Percentiles rank a stretch among this genome's conserved stretches.
Conservation (phyloP, 2,329 filamentous ascomycete genomes). For the Neofusicoccum kwambonambiense region DNA sequence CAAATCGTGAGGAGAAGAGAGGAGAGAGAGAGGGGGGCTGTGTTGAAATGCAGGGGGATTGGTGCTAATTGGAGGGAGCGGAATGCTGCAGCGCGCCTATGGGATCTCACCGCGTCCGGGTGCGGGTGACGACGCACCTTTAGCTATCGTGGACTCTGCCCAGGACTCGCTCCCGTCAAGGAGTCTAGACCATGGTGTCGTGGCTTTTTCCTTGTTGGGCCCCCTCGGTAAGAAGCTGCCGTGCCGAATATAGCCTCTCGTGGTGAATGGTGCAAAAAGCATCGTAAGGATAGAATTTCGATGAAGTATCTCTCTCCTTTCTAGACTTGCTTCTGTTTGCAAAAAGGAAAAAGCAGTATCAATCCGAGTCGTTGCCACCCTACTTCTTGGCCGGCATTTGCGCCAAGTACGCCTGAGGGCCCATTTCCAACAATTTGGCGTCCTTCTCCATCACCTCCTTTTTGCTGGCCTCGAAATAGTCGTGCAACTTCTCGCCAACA, state of each 20-base stretch:
- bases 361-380: not conserved
- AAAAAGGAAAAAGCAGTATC: not conserved
- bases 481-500: slow-evolving; percentile 58
- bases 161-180: not conserved
- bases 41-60: not conserved
- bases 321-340: not conserved
- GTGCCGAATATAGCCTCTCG: not conserved
- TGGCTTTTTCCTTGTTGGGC: not conserved
- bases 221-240: not conserved
- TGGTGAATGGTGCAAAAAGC: not conserved
- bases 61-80: not conserved
- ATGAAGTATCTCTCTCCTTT: not conserved
- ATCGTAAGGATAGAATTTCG: not conserved
- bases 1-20: not conserved
- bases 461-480: slow-evolving; percentile 63
- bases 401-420: slow-evolving; percentile 56
- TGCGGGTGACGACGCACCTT: not conserved
- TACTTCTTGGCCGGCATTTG: slow-evolving; percentile 27
- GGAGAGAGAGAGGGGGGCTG: not conserved
- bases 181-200: not conserved
- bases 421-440: slow-evolving; percentile 53
- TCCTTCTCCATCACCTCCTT: slow-evolving; percentile 65
- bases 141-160: not conserved
- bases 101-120: not conserved
- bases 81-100: not conserved